These are phyloP conservation scores for Nothomitra cinnamomea DNA, from an alignment of 2,329 filamentous ascomycete species.

Conservation along the genomic window DNA sequence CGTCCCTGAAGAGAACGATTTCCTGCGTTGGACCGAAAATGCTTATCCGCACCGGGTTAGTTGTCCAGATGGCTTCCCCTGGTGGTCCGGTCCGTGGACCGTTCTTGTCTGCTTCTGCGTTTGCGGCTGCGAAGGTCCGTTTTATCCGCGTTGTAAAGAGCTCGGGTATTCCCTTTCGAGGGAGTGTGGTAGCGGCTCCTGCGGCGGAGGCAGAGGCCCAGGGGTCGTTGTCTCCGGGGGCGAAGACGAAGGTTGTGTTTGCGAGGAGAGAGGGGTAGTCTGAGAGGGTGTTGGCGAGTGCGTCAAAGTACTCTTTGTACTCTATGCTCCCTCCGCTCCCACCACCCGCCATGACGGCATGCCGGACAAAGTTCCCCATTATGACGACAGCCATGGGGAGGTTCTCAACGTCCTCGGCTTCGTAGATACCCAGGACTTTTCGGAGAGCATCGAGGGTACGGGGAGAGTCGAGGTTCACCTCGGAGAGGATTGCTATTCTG, in stretches of 20 bases:
- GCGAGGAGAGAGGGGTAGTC: slow-evolving; percentile 72
- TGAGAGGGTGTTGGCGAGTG: slow-evolving; percentile 61
- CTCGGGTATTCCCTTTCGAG: slow-evolving; percentile 58
- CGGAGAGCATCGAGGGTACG: slow-evolving; percentile 65
- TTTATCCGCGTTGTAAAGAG: slow-evolving; percentile 80
- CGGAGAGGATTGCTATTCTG: slow-evolving; percentile 60
- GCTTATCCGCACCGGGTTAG: slow-evolving; percentile 65
- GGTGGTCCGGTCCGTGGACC: slow-evolving; percentile 23
- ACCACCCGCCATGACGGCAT: slow-evolving; percentile 42
- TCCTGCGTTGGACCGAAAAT: slow-evolving; percentile 83
- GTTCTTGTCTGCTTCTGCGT: slow-evolving; percentile 25
- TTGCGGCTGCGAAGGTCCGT: slow-evolving; percentile 62
- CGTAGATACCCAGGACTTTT: slow-evolving; percentile 62
- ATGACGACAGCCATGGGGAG: slow-evolving; percentile 68
- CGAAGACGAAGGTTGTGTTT: slow-evolving; percentile 71
- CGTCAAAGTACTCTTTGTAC: slow-evolving; percentile 93
- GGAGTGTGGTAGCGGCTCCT: slow-evolving; percentile 53
- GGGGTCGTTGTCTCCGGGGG: slow-evolving; percentile 94
- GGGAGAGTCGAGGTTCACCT: slow-evolving; percentile 73
- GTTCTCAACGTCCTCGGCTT: slow-evolving; percentile 41
- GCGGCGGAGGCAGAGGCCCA: slow-evolving; percentile 78
- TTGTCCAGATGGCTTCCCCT: slow-evolving; percentile 73
- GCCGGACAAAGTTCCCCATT: slow-evolving; percentile 63
- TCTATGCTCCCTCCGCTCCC: slow-evolving; percentile 65
- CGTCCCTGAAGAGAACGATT: slow-evolving; percentile 72